Evolutionary conservation across 225 moss, liverwort and hornwort species (phyloP).

Genomic region (Anthoceros angustus): DNA sequence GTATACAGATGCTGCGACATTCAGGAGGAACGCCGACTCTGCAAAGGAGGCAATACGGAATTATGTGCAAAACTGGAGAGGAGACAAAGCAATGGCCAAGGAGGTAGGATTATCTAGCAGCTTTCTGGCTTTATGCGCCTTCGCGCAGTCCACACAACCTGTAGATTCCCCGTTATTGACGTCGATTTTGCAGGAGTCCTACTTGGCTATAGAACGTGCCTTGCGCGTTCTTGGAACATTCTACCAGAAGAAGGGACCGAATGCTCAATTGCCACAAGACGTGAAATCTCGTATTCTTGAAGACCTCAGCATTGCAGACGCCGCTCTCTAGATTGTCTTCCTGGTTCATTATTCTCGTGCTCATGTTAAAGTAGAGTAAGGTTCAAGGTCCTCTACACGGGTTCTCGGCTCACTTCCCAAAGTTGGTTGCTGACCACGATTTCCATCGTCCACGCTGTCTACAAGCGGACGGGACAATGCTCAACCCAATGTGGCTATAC

Average conservation of each 20-base stretch:
- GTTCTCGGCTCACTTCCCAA: too few species aligned
- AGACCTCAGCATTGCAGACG: constrained; percentile 63
- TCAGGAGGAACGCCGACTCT: constrained; percentile 79
- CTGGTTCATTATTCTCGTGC: too few species aligned
- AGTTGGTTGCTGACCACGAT: too few species aligned
- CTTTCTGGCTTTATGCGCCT: background rate
- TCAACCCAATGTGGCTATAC: too few species aligned
- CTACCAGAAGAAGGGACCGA: constrained; percentile 69
- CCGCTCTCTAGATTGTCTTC: constrained; percentile 29
- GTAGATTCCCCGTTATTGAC: background rate
- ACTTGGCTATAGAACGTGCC: constrained; percentile 65
- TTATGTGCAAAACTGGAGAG: constrained; percentile 72
- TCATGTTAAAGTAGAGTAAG: too few species aligned
- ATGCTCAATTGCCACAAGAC: constrained; percentile 64
- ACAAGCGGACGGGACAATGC: too few species aligned
- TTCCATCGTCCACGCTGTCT: too few species aligned
- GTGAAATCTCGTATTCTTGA: constrained; percentile 54
- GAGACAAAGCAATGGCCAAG: constrained; percentile 42
- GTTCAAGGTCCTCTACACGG: too few species aligned
- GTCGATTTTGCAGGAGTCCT: constrained; percentile 47
- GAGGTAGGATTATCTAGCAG: constrained; percentile 29
- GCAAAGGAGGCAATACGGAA: constrained; percentile 83
- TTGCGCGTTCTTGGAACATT: constrained; percentile 72
- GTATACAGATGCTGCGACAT: constrained; percentile 43
- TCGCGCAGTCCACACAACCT: background rate